phyloP scores from a whole-genome alignment of 1,139 yeast species.

The Lipomyces yarrowii region DNA sequence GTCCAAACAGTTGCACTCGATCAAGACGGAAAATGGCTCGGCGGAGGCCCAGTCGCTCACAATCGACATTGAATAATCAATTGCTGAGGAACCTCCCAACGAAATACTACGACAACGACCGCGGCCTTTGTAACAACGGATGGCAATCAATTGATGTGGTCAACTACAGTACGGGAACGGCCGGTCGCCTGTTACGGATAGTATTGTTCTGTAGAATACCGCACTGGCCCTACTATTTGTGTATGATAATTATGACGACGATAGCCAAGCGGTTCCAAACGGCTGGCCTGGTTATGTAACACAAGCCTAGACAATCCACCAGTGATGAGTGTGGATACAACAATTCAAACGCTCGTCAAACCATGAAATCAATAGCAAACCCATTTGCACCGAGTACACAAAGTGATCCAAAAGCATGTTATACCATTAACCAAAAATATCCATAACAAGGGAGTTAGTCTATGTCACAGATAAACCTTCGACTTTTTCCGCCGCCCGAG shows the following conservation, averaged over 20 bases:
- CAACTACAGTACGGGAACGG: background rate
- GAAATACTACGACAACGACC: too few relatives aligned
- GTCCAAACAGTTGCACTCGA: background rate
- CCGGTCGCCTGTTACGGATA: background rate
- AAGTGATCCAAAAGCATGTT: background rate
- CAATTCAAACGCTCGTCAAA: background rate
- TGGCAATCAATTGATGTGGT: background rate
- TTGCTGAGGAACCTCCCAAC: background rate
- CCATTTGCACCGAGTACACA: background rate
- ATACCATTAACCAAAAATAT: background rate
- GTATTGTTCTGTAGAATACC: background rate
- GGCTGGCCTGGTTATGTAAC: background rate
- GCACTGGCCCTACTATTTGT: background rate
- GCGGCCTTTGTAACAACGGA: background rate
- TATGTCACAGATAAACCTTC: conserved; percentile 1
- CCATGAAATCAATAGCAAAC: background rate
- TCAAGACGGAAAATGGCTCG: background rate
- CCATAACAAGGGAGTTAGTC: background rate
- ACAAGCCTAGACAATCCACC: background rate
- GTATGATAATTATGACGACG: background rate
- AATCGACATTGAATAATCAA: conserved; percentile 1
- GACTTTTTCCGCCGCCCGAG: conserved; percentile 2
- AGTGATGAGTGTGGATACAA: background rate
- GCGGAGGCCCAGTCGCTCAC: background rate
- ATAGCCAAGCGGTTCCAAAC: background rate